These are phyloP conservation scores for Trichoderma afroharzianum DNA, from an alignment of 2,329 filamentous ascomycete genomes.

Conservation along the genomic window DNA sequence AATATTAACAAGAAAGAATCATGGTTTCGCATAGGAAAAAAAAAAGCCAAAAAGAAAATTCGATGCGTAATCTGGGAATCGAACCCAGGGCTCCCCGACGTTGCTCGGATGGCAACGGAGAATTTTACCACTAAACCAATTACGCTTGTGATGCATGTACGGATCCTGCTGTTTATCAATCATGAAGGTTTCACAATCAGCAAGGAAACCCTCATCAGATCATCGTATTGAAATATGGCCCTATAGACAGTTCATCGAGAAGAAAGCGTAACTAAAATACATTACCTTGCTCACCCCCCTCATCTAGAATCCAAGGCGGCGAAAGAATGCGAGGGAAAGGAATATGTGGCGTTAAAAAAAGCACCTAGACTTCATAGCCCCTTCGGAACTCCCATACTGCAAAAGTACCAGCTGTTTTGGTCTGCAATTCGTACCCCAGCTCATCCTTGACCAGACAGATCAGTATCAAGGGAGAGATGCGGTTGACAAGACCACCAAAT, in stretches of 20 bases:
- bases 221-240: not conserved
- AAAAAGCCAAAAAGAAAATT: not conserved
- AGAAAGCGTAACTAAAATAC: not conserved
- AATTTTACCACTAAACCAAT: slow-evolving; percentile 30
- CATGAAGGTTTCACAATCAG: not conserved
- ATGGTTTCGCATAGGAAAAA: not conserved
- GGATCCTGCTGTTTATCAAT: accelerated
- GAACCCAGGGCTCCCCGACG: slow-evolving; percentile 34
- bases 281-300: no score
- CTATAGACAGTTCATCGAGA: not conserved
- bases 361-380: no score
- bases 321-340: no score
- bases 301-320: no score
- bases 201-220: not conserved
- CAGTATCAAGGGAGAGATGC: not conserved
- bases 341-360: no score
- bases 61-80: slow-evolving; percentile 33
- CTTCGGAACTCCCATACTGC: no score
- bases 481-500: not conserved
- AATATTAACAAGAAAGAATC: not conserved
- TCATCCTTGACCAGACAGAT: not conserved
- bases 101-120: slow-evolving; percentile 29
- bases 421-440: not conserved
- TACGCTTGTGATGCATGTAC: slow-evolving; percentile 16
- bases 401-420: not conserved